Conservation (phyloP, 768 basidiomycete species). For the Rhodotorula toruloides region DNA sequence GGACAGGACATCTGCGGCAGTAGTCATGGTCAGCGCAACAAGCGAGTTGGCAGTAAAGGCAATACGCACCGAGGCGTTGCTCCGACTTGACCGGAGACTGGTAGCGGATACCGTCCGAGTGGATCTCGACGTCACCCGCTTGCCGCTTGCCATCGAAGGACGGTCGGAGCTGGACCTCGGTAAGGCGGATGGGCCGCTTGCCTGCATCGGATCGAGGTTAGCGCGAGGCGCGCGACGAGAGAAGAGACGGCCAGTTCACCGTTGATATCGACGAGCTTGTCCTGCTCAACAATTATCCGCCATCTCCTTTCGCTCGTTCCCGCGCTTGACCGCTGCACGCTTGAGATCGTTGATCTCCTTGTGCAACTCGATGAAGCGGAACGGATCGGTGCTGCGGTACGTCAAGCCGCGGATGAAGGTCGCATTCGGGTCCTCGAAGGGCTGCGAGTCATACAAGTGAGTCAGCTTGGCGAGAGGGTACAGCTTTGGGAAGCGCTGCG, state of each 20-base stretch:
- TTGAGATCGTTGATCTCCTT: constrained; percentile 92
- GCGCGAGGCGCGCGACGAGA: too few species aligned
- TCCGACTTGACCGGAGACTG: constrained; percentile 70
- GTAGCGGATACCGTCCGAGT: constrained; percentile 93
- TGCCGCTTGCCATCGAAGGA: constrained; percentile 90
- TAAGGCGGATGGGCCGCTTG: constrained; percentile 73
- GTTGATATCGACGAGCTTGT: constrained; percentile 77
- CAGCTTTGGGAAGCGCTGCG: constrained; percentile 40
- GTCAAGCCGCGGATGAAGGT: constrained; percentile 94
- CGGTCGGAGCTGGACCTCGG: constrained; percentile 88
- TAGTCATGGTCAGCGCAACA: constrained; percentile 1
- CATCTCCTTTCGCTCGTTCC: constrained; percentile 96
- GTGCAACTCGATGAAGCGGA: constrained; percentile 79
- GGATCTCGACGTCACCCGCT: constrained; percentile 96
- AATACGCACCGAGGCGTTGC: constrained; percentile 78
- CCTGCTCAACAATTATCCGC: constrained; percentile 97
- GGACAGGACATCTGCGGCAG: constrained; percentile 73
- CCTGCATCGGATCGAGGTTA: too few species aligned
- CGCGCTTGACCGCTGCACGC: constrained; percentile 93
- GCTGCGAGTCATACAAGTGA: constrained; percentile 51
- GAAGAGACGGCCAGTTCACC: constrained; percentile 47
- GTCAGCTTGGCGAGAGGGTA: not conserved
- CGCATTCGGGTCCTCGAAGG: constrained; percentile 92
- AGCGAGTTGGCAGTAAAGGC: not conserved
- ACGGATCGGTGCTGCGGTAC: constrained; percentile 81